Conservation (phyloP, 805 yeast species). For the Torulaspora indica region DNA sequence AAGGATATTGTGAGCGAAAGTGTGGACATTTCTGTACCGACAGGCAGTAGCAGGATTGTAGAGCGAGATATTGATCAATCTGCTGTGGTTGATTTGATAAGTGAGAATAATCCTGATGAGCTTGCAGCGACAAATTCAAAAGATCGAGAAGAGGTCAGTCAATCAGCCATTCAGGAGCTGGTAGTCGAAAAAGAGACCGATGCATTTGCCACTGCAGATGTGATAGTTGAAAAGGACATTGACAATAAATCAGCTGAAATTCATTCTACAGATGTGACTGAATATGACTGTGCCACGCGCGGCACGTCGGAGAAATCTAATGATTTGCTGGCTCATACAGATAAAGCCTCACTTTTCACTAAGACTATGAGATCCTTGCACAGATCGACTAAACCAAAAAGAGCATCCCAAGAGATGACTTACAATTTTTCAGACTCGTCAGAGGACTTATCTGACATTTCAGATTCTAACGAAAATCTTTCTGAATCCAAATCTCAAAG, state of each 20-base stretch:
- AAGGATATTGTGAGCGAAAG: neutral
- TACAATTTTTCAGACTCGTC: slow-evolving; percentile 1
- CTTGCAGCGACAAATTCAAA: neutral
- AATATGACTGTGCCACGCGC: no score
- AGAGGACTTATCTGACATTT: neutral
- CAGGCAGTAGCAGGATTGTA: neutral
- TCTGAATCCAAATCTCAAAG: neutral
- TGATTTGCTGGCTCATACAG: no score
- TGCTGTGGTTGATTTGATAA: slow-evolving; percentile 3
- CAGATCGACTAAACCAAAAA: neutral
- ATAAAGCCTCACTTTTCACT: neutral
- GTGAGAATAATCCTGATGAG: slow-evolving; percentile 7
- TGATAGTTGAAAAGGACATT: neutral
- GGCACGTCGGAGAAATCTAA: no score
- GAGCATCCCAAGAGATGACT: neutral
- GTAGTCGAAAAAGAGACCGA: neutral
- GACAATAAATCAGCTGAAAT: neutral
- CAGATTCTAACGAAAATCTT: neutral
- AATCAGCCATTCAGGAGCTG: neutral
- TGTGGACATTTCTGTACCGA: neutral
- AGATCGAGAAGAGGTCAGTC: neutral
- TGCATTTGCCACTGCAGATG: neutral
- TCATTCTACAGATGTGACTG: neutral
- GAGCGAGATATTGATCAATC: neutral
- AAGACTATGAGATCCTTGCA: neutral